A percentile compares a stretch with the other conserved stretches of the same genome.
Evolutionary conservation across 2,329 filamentous ascomycete genomes (phyloP).

Genomic region (Fusarium acutatum): DNA sequence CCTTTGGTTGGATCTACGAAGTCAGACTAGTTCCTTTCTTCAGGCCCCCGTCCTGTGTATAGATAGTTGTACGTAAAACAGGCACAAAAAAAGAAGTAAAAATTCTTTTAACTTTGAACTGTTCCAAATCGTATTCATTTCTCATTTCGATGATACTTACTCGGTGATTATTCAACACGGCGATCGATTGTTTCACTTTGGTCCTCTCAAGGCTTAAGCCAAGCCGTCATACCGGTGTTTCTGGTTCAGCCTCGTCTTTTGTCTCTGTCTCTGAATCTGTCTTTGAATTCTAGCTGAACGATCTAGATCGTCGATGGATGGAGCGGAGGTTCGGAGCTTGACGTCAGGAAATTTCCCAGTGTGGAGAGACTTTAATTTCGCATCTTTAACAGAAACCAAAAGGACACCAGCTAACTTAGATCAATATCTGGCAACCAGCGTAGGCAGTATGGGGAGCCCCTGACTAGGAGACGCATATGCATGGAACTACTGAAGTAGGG

Average conservation of each 20-base stretch:
- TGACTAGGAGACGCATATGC: conserved; percentile 27
- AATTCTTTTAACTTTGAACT: conserved; percentile 39
- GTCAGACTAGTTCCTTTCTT: conserved; percentile 36
- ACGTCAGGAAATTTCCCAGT: conserved; percentile 36
- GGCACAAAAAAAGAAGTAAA: conserved; percentile 50
- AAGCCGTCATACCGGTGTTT: background rate
- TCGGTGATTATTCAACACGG: background rate
- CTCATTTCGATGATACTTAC: background rate
- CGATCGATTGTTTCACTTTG: background rate
- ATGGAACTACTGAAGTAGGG: conserved; percentile 20
- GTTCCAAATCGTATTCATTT: conserved; percentile 24
- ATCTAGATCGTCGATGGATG: conserved; percentile 34
- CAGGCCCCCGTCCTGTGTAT: conserved; percentile 45
- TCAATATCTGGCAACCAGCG: background rate
- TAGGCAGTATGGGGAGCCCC: conserved; percentile 1
- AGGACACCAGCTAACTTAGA: background rate
- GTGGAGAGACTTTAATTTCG: conserved; percentile 38
- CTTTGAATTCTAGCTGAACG: background rate
- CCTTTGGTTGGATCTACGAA: conserved; percentile 34
- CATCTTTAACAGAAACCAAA: conserved; percentile 5
- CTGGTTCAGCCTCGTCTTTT: background rate
- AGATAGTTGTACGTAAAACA: conserved; percentile 50
- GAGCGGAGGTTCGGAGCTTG: conserved; percentile 17
- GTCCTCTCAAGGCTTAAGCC: background rate
- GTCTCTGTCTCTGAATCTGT: background rate